Base-by-base conservation (phyloP, 805 yeast species). In the Candida qinlingensis region DNA sequence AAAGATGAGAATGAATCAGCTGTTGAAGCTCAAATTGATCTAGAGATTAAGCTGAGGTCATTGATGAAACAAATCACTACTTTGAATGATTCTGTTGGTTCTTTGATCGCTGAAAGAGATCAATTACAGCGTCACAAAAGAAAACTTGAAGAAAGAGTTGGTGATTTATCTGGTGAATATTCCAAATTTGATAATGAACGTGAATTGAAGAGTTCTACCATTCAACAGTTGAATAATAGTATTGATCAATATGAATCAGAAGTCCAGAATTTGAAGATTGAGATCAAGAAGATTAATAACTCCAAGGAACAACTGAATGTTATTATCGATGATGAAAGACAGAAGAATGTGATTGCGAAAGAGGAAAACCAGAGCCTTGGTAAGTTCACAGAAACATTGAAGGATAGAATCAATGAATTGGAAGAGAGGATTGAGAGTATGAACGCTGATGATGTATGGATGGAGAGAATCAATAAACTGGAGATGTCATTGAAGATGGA, bases 311-410 rank as follows among this genome's bases (percentile, higher is more conserved):
- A 59, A 5, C 56, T 67, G 46, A 59, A 55, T 26, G 48, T 55
- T 3, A 29, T 53, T 13, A 56, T 62, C 48, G 73, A 70, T 39
- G 62, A 62, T 11, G 69, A 75, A 47, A 76, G 81, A 50, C 76
- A 76, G 41, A 80, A 80, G 41, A 74, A 77, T 37, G 68, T 83
- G 48, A 79, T 81, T 44, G 64, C 81, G 5, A 66, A 71, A 27
- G 88, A 86, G 62, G 94, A 86, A 59, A 85, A 83, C 57, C 81
- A 80, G 57, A 76, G 85, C 1, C 60, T 85, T 39, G 77, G 76
- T 29, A 81, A 73, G 52, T 74, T 73, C 50, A 80, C 83, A 56
- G 65, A 66, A 35, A 79, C 80, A 43, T 64, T 85, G 52, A 72
- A 68, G 45, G 48, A 51, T 12, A 77, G 78, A 54, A 67, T 79